phyloP scores from a whole-genome alignment of 2,329 filamentous ascomycete genomes.

The Aspergillus proliferans region DNA sequence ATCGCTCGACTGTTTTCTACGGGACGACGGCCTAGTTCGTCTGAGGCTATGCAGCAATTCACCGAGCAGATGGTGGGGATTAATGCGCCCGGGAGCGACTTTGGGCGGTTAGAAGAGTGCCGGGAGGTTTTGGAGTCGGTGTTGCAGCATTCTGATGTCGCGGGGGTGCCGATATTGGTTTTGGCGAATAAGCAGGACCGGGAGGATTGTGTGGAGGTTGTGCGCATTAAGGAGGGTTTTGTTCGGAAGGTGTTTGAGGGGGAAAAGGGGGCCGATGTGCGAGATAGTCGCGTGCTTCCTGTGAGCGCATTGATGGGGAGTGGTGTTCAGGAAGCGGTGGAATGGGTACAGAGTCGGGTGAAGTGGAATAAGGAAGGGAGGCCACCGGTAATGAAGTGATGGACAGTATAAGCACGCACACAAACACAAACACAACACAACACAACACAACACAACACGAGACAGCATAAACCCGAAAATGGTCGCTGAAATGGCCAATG shows the following conservation, averaged over 20 bases:
- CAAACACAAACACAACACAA: no score
- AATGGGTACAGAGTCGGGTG: slow-evolving; percentile 86
- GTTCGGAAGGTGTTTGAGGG: slow-evolving; percentile 95
- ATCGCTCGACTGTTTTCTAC: slow-evolving; percentile 43
- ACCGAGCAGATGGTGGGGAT: slow-evolving; percentile 31
- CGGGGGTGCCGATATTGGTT: slow-evolving; percentile 85
- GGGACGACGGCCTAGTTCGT: slow-evolving; percentile 16
- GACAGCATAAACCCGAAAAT: not conserved
- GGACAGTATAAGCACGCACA: not conserved
- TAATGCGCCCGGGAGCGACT: slow-evolving; percentile 29
- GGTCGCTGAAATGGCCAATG: no score
- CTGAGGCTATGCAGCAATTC: slow-evolving; percentile 15
- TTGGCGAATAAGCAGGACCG: slow-evolving; percentile 96
- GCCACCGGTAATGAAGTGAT: slow-evolving; percentile 84
- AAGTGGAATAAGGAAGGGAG: slow-evolving; percentile 95
- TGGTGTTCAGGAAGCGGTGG: slow-evolving; percentile 90
- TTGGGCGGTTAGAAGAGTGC: slow-evolving; percentile 73
- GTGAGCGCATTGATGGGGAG: slow-evolving; percentile 77
- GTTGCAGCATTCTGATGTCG: slow-evolving; percentile 76
- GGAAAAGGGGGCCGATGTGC: slow-evolving; percentile 75
- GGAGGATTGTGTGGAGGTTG: slow-evolving; percentile 95
- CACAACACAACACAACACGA: not conserved
- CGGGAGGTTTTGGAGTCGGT: slow-evolving; percentile 84
- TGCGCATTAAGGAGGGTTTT: slow-evolving; percentile 92
- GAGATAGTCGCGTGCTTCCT: slow-evolving; percentile 85